Base-by-base conservation (phyloP, 163 green algal species). In the Scenedesmus sp. region DNA sequence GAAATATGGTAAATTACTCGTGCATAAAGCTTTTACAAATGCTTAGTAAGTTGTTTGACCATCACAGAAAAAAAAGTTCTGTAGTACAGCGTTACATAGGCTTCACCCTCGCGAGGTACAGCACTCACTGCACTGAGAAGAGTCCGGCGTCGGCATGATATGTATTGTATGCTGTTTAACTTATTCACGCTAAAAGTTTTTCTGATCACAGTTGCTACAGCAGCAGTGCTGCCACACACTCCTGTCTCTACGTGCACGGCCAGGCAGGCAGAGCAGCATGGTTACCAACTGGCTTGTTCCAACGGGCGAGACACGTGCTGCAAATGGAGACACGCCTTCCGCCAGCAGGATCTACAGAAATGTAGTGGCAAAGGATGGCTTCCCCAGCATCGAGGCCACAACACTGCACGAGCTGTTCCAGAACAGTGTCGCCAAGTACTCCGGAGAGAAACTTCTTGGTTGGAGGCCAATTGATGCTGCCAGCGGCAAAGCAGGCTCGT, bases 391-490 rank as follows among this genome's bases (percentile, higher is more conserved):
- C 16, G 92, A 88, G 53, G 79, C 61, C 20, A 92, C 16, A 16
- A 96, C 95, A 9, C 90, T 97, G 24, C 95, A 95, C 61, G 93
- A 96, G 65, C 79, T 94, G 78, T 97, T 97, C 81, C 80, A 92
- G 65, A 84, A 85, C 12, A 89, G 85, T 30, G 93, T 95, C 22
- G 81, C 61, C 18, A 95, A 95, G 80, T 96, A 94, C 85, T 43
- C 73, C 0, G 86, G 90, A 37, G 89, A 93, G 73, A 68, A 91
- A 12, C 96, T 94, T 78, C 87, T 97, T 12, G 93, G 94, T n/a
- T 87, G 51, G 70, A 65, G 88, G 5, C 56, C 73, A 65, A 80
- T 96, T 16, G 33, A 85, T 43, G 83, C 92, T 5, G 88, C 84
- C 26, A 92, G 94, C 37, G 93, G 91, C 33, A 93, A 93, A 24